Evolutionary conservation across 257 asterid species (phyloP), one percentile per base, ranked within the genome.

Genomic region (Haberlea rhodopensis): DNA sequence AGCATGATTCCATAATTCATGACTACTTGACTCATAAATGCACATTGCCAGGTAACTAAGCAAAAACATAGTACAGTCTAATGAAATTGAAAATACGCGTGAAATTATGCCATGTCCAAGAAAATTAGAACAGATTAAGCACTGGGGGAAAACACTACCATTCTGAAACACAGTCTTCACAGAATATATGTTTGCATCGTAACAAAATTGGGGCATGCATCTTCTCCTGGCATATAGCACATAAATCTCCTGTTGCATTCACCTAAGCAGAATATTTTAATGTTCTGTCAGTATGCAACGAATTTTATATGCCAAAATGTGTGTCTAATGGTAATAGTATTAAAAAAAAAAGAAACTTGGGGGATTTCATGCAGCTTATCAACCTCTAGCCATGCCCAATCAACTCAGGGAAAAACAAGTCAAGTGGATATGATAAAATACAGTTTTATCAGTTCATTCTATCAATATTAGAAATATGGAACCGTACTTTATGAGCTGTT

Each of bases 151-250:
- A 43, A 43, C 51, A 4, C 20, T 43, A 43, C 92, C 92, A 82
- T 79, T 85, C 89, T 26, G 87, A 82, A 73, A 85, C 87, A 64
- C 92, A 85, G 71, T 82, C 92, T 81, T 85, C 92, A 60, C 89
- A 85, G 82, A 82, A 85, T 65, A 85, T 83, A 76, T 85, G 92
- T 70, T 85, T 83, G 79, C 92, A 85, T 58, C 81, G 76, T 64
- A 85, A 63, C 56, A 82, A 65, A 67, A 85, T 79, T 60, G 92
- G 89, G 15, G 75, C 69, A 46, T 85, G 81, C 89, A 85, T 82
- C 85, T 85, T 85, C 76, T 82, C 92, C 81, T 83, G 92, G 80
- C 92, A 83, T 64, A 85, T 85, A 60, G 89, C 89, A 66, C 92
- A 85, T 31, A 81, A 70, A 72, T 85, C 92, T 31, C 92, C 89